Base-by-base conservation (phyloP, 1,284 basidiomycete genomes). In the Somion occarium region DNA sequence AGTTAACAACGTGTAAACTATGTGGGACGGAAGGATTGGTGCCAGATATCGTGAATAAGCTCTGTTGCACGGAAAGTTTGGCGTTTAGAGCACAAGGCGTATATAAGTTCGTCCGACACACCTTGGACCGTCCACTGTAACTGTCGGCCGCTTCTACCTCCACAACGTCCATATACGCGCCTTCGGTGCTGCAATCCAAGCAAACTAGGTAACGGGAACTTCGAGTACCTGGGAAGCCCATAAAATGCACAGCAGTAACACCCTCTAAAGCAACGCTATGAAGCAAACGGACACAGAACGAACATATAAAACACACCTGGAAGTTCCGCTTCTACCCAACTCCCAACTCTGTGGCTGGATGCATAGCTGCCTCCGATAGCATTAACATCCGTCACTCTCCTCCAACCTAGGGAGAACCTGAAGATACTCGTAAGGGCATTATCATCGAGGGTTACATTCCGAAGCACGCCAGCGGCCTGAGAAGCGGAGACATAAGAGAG, bases 341-440 rank as follows among this genome's bases (percentile, higher is more conserved):
- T 42, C 9, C 38, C 37, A 11, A 23, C 20, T 13, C 34, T 13
- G 5, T 52, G 23, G 55, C 41, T 38, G 60, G 25, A 58, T 56
- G 11, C 51, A 57, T 38, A 60, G 55, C 13, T 47, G 22, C 11
- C 50, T 49, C 41, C 56, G 19, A 49, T 26, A 5, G 42, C 23
- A 23, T 22, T 22, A 20, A 39, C 22, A 45, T 38, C 30, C 55
- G 57, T 19, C 38, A 37, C 38, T 2, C 44, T 48, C 5, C 20
- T 5, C 63, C 63, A 64, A 51, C 59, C 60, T n/a, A 51, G 18
- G 3, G 63, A 57, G 53, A 61, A 64, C 11, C 50, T 43, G 27
- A 59, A 53, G 9, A 26, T 5, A 5, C 20, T 43, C 42, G 24
- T 11, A 22, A 56, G 46, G 53, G 51, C 51, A 47, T 55, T 38